A percentile compares a stretch with the other conserved stretches of the same genome.
phyloP scores from a whole-genome alignment of 202 grass and related monocot genomes.

The Zizania palustris region DNA sequence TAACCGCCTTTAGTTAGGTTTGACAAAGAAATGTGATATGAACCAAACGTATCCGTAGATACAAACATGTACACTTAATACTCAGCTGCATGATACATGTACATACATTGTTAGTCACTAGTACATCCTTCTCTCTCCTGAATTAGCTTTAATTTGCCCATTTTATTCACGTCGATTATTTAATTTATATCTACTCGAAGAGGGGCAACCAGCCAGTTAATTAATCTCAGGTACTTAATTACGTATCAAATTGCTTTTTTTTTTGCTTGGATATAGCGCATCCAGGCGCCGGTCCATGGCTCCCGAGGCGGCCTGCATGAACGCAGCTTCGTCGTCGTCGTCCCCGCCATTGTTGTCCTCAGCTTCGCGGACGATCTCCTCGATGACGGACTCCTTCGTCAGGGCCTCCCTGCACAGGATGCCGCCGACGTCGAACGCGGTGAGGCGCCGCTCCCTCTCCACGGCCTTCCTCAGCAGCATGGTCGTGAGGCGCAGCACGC shows the following conservation, averaged over 20 bases:
- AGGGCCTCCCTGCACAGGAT: constrained; percentile 53
- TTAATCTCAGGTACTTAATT: neutral
- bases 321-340: neutral
- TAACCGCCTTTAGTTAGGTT: no score
- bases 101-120: no score
- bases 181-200: neutral
- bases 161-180: no score
- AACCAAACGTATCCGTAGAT: no score
- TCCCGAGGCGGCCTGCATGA: constrained; percentile 35
- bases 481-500: constrained; percentile 46
- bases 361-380: constrained; percentile 47
- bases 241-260: neutral
- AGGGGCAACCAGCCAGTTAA: neutral
- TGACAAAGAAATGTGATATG: no score
- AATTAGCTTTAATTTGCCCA: no score
- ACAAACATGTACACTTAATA: no score
- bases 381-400: constrained; percentile 48
- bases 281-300: constrained; percentile 47
- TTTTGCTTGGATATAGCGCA: constrained; percentile 6
- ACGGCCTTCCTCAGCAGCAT: constrained; percentile 58
- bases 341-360: neutral
- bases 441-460: constrained; percentile 32
- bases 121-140: no score
- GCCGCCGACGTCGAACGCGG: constrained; percentile 52
- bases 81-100: no score